A percentile compares a stretch with the other conserved stretches of the same genome.
Conservation (phyloP, 441 rosid genomes). For the Rhodomyrtus psidioides region DNA sequence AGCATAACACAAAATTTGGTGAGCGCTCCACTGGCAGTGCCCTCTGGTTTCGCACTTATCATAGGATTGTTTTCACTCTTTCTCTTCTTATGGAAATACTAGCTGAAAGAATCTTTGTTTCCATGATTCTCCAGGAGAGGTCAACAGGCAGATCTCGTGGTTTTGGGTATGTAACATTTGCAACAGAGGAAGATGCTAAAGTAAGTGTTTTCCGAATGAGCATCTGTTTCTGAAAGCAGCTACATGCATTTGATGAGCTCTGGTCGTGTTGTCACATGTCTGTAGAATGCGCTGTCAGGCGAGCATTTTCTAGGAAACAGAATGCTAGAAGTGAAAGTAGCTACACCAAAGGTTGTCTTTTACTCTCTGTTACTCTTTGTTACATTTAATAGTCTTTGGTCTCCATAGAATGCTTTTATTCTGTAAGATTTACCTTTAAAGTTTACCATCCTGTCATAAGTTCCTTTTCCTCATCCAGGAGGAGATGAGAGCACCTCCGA, state of each 20-base stretch:
- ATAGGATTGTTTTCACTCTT: neutral
- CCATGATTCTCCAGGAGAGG: slow-evolving; percentile 49
- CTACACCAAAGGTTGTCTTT: slow-evolving; percentile 78
- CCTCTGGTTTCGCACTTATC: neutral
- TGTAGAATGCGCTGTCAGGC: slow-evolving; percentile 51
- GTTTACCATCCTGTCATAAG: neutral
- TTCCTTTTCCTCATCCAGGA: slow-evolving; percentile 38
- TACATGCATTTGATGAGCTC: neutral
- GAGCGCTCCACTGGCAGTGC: neutral
- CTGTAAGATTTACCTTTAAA: neutral
- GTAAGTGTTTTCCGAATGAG: slow-evolving; percentile 10
- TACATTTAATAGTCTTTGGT: neutral
- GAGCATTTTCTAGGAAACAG: slow-evolving; percentile 85
- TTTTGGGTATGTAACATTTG: slow-evolving; percentile 93
- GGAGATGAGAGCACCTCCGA: slow-evolving; percentile 87
- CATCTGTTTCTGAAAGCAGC: neutral
- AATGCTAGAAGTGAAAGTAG: slow-evolving; percentile 85
- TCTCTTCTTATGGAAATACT: neutral
- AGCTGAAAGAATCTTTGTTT: neutral
- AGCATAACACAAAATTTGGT: neutral
- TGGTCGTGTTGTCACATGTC: neutral
- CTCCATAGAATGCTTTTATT: neutral
- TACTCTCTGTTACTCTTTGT: neutral
- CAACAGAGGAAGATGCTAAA: slow-evolving; percentile 76
- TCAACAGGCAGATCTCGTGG: slow-evolving; percentile 95